Evolutionary conservation across 768 basidiomycete species (phyloP), one percentile per base, ranked within the genome.

Genomic region (Tricholoma hemisulphureum): DNA sequence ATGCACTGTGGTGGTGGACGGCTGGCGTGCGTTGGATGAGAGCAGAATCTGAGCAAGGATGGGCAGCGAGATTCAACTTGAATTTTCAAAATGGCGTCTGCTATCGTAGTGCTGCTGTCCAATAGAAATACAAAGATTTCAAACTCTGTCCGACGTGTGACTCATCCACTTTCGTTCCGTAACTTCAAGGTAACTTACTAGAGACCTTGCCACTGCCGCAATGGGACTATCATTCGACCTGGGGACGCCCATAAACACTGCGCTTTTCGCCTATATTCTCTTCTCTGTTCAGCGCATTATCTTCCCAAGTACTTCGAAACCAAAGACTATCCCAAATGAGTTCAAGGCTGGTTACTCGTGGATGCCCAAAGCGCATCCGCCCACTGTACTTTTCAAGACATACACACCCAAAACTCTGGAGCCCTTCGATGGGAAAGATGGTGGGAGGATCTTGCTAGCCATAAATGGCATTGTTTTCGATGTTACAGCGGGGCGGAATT

Each of bases 401-500:
- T 97, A 86, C 68, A 95, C 91, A 0, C 87, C 95, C 0, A 84
- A 82, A 69, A 87, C 91, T 2, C 76, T 96, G 23, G 76, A 73
- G 43, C 83, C 82, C 1, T 93, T 86, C 70, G 78, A 82, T 63
- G 86, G 91, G 24, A 75, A 75, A 51, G 78, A 88, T 48, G 80
- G 82, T 2, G 83, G 84, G 28, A 77, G 89, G 60, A 95, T 98
- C 54, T 70, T 97, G 65, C 80, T 98, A 11, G 93, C 76, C 0
- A 97, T 99, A 59, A 84, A 87, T 55, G 83, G 91, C 26, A 86
- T 78, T 31, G 95, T 98, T 54, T 99, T 96, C 70, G 97, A 99
- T 67, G 96, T 98, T 48, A 90, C 91, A 0, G 79, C 84, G 3
- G 96, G 96, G 23, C 80, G 87, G 63, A 89, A 82, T 67, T 99